Conservation (phyloP, 2,329 filamentous ascomycete species). For the Plenodomus tracheiphilus region DNA sequence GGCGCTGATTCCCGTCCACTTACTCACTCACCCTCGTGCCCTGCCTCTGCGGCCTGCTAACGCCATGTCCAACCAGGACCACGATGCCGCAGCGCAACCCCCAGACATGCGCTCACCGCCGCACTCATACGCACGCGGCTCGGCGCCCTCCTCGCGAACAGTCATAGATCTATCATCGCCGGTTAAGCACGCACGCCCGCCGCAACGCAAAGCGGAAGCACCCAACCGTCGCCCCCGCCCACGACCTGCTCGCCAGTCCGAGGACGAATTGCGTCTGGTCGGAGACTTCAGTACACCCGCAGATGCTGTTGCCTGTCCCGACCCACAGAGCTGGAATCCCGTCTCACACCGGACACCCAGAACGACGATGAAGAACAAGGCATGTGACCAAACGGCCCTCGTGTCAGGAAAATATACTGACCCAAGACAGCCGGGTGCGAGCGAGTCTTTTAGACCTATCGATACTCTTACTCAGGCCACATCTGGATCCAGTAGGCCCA, state of each 20-base stretch:
- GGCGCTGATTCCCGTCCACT: background rate
- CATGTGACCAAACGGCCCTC: background rate
- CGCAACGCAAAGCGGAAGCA: background rate
- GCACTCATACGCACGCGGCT: slow-evolving; percentile 4
- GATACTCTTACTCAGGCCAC: background rate
- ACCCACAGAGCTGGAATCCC: slow-evolving; percentile 10
- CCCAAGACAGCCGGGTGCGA: slow-evolving; percentile 3
- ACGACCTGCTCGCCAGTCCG: slow-evolving; percentile 4
- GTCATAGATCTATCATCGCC: slow-evolving; percentile 18
- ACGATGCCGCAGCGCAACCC: slow-evolving; percentile 17
- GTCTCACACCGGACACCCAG: background rate
- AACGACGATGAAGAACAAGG: background rate
- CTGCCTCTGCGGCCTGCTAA: slow-evolving; percentile 13
- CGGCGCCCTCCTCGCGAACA: slow-evolving; percentile 2
- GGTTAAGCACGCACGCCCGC: background rate
- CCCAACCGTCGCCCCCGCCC: background rate
- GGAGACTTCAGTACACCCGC: slow-evolving; percentile 21
- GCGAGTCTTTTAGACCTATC: background rate
- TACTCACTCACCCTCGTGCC: background rate
- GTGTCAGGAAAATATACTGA: background rate
- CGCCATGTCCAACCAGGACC: slow-evolving; percentile 21
- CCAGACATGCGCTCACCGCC: slow-evolving; percentile 7
- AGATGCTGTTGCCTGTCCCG: slow-evolving; percentile 20
- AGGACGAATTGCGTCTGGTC: slow-evolving; percentile 17
- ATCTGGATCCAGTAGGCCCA: background rate